Conservation (phyloP, 2,329 filamentous ascomycete species). For the Hypoxylon sp. region DNA sequence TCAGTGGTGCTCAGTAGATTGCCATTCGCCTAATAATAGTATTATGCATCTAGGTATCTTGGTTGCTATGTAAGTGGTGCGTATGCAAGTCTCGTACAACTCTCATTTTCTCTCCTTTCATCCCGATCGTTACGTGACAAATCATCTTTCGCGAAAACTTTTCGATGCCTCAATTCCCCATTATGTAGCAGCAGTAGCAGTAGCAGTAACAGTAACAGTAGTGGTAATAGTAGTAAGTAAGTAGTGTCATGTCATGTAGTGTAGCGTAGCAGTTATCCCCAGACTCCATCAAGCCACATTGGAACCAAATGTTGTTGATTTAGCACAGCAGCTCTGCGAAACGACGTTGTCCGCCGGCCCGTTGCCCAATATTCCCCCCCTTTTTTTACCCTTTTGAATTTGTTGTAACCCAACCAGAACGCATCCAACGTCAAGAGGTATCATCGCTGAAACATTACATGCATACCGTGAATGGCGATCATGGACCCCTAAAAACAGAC, state of each 20-base stretch:
- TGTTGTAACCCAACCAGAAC: conserved; percentile 41
- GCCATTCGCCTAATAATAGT: conserved; percentile 37
- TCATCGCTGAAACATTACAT: conserved; percentile 47
- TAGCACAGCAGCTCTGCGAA: conserved; percentile 1
- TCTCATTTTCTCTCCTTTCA: conserved; percentile 6
- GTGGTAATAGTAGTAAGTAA: conserved; percentile 17
- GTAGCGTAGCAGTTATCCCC: conserved; percentile 22
- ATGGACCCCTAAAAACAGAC: conserved; percentile 42
- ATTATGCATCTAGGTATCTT: conserved; percentile 14
- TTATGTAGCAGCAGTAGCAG: conserved; percentile 32
- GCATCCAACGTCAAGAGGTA: conserved; percentile 46
- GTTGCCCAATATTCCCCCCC: conserved; percentile 18
- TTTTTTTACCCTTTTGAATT: conserved; percentile 36
- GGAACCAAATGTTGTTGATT: conserved; percentile 17
- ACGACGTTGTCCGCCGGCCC: conserved; percentile 42
- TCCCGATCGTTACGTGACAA: conserved; percentile 37
- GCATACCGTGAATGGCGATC: conserved; percentile 37
- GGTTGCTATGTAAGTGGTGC: conserved; percentile 11
- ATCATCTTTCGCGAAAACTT: conserved; percentile 32
- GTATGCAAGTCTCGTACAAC: conserved; percentile 28
- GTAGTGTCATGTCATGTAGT: conserved; percentile 1
- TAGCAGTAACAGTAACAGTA: conserved; percentile 13
- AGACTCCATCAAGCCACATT: conserved; percentile 28
- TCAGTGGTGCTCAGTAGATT: conserved; percentile 7
- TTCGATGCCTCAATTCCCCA: conserved; percentile 26